Base-by-base conservation (phyloP, 495 filamentous ascomycete genomes). In the Penicillium chermesinum region DNA sequence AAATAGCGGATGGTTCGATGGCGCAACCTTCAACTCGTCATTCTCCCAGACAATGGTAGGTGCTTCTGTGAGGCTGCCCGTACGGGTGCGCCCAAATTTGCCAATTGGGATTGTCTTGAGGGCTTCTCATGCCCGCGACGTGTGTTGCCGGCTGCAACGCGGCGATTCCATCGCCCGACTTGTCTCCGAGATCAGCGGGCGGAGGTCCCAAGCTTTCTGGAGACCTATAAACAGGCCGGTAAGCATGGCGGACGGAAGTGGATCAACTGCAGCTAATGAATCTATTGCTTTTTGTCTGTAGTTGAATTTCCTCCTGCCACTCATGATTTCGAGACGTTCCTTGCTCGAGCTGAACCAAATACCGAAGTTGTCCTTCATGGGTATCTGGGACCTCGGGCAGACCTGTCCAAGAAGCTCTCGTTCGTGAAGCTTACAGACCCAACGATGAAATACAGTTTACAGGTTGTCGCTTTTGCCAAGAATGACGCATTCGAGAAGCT, bases 281-380 rank as follows among this genome's bases (percentile, higher is more conserved):
- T 45, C 12, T 16, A 38, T 40, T 44, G 21, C 30, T 44, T 32
- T 12, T 4, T 34, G 1, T 27, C 18, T 33, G 20, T 43, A 83
- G 83, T 82, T 46, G 57, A 71, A 21, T 79, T 85, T 45, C 75
- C 77, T 3, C 53, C 57, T 30, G 72, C 71, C 4, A 80, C 78
- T 4, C 65, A 67, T 51, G 65, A 72, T 35, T 67, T 80, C 30
- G 59, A 72, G 30, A 65, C 72, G 2, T 74, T 82, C 30, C 52
- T 67, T 15, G 42, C 62, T 3, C 45, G 60, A 38, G 64, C 69
- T 10, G 63, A 53, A 56, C 32, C 59, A 10, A 83, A 77, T 35
- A 52, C 71, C 16, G 58, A 74, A 27, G 80, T 90, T 14, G 69
- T 73, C 4, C 61, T 94, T 12, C 77, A 88, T 63, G 89, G 89